Evolutionary conservation across 306 rosid genomes (phyloP).

Genomic region (Potentilla sterilis): DNA sequence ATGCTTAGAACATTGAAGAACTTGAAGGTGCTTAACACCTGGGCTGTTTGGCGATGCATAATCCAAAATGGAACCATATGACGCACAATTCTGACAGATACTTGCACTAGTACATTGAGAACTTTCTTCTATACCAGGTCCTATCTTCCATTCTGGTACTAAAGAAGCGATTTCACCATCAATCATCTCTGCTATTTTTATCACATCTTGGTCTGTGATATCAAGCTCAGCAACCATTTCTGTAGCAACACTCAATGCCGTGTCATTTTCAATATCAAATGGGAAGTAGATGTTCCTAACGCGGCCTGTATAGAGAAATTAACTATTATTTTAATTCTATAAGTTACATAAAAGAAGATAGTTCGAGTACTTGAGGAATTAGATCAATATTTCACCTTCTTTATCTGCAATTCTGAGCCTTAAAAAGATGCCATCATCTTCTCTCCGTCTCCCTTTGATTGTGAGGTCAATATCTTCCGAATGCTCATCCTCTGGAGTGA

Average conservation of each 20-base stretch:
- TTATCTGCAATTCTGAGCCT: constrained; percentile 90
- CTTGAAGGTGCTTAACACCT: constrained; percentile 57
- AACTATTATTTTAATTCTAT: constrained; percentile 2
- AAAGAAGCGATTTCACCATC: constrained; percentile 64
- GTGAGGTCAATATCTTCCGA: constrained; percentile 59
- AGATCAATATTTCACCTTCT: constrained; percentile 60
- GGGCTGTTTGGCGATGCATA: constrained; percentile 51
- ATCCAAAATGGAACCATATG: constrained; percentile 46
- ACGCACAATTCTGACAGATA: constrained; percentile 58
- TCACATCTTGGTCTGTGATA: constrained; percentile 78
- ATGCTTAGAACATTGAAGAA: constrained; percentile 69
- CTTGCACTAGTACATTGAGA: constrained; percentile 34
- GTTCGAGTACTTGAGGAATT: constrained; percentile 26
- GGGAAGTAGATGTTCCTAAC: constrained; percentile 96
- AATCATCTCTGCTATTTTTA: constrained; percentile 81
- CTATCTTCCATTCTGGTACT: constrained; percentile 77
- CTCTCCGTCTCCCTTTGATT: constrained; percentile 72
- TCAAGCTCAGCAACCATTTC: constrained; percentile 97
- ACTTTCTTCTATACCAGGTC: constrained; percentile 41
- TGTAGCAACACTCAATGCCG: constrained; percentile 72
- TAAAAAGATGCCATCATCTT: constrained; percentile 69
- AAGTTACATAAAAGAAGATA: constrained; percentile 22
- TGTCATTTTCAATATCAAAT: constrained; percentile 76
- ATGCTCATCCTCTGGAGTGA: constrained; percentile 65
- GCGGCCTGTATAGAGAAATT: constrained; percentile 49